Base-by-base conservation (phyloP, 179 eudicot genomes). In the Camellia oleifera region DNA sequence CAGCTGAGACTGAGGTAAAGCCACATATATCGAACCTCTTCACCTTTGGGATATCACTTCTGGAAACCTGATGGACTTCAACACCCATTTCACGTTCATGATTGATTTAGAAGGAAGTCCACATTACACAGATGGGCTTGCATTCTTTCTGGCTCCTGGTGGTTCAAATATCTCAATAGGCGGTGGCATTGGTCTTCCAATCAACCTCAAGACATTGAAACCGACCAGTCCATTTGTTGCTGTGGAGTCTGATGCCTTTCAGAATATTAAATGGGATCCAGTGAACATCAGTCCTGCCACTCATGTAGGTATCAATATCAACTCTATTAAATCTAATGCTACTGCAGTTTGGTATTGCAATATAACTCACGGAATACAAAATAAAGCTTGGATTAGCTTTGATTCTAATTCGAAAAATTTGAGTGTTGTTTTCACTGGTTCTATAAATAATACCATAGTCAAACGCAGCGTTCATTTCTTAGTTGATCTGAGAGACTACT, bases 31-130 rank as follows among this genome's bases (percentile, higher is more conserved):
- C 8, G 40, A 65, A 3, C 83, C 82, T 2, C 57, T 88, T 10
- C 87, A 77, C 54, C 81, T 88, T 2, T 88, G 90, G 86, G 85
- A 84, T 80, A 78, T 68, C 2, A 15, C 12, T 13, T 72, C 84
- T 3, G 53, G 83, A 7, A 72, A 77, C 9, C 6, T 85, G 52
- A 63, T 85, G 15, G 84, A 88, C 67, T 88, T 88, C 69, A 76
- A 74, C 23, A 82, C 88, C 40, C 76, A 86, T 66, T 85, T 85
- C 80, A 71, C 82, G 3, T 85, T 87, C 26, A 15, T 64, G 20
- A 85, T 85, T 4, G 74, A 46, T 44, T 17, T 23, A 46, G 57
- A 80, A 50, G 75, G 75, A 40, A 77, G 52, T 48, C 12, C 7
- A 3, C 0, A 9, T 7, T 69, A 14, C 46, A 87, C 83, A 32